Base-by-base conservation (phyloP, 2,329 filamentous ascomycete genomes). In the Colletotrichum lini region DNA sequence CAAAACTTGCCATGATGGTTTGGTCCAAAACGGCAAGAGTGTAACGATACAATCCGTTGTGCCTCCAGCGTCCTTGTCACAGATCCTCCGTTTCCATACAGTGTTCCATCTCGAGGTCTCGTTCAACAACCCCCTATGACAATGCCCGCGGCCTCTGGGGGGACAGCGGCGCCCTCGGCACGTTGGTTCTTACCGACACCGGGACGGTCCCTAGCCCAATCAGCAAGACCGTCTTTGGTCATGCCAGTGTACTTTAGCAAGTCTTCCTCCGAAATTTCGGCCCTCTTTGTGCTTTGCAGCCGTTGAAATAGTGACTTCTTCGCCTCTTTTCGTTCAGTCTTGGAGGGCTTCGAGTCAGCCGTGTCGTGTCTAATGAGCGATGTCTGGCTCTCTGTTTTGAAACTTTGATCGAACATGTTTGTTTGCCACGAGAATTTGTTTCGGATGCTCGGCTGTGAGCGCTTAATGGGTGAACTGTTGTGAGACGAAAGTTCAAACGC, bases 241-340 rank as follows among this genome's bases (percentile, higher is more conserved):
- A 79, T 84, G 74, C 83, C 83, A 44, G 82, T 84, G 77, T 83
- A 83, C 71, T 83, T 83, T 40, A 77, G 60, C 38, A 84, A 72
- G 68, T 84, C 82, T 12, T 81, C 82, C 69, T 84, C 82, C 70
- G 77, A 80, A 56, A 82, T 78, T 26, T 74, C 73, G 47, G 75
- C 73, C 50, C 76, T 72, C 73, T 81, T 81, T 30, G 76, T 75
- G 53, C 77, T 77, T 59, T 79, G 76, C 65, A 74, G 77, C 52
- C 77, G 77, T 42, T 77, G 74, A 72, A 78, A 82, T 26, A 82
- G 71, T 7, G 78, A 78, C 59, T 76, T 77, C 44, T 81, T 78
- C 10, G 52, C 57, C 7, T 30, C 23, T 18, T 60, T 60, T 1
- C 13, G 12, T 2, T 18, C 42, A 1, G 18, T 23, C 35, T 2